phyloP scores from a whole-genome alignment of 352 stramenopile genomes.

The Globisporangium cylindrosporum region DNA sequence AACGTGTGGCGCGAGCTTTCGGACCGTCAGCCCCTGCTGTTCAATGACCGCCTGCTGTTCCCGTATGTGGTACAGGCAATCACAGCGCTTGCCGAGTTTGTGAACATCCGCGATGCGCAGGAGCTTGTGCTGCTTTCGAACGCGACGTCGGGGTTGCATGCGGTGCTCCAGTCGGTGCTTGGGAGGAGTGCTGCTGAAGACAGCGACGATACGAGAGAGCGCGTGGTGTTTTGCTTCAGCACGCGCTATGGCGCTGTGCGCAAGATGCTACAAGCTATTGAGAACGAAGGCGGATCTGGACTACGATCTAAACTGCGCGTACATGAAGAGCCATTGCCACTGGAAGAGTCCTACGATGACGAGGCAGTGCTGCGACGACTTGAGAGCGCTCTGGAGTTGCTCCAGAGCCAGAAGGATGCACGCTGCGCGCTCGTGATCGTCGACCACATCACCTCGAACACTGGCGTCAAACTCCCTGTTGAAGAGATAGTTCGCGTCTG shows the following conservation, averaged over 20 bases:
- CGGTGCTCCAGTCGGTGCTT: slow-evolving; percentile 63
- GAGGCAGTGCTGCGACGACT: slow-evolving; percentile 39
- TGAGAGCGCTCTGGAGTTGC: slow-evolving; percentile 24
- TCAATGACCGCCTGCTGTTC: slow-evolving; percentile 92
- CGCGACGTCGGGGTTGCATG: slow-evolving; percentile 89
- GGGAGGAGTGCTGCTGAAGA: not conserved
- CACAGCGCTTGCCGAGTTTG: slow-evolving; percentile 66
- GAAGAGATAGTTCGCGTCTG: slow-evolving; percentile 69
- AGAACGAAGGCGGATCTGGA: slow-evolving; percentile 6
- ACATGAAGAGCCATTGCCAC: slow-evolving; percentile 56
- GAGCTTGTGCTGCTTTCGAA: slow-evolving; percentile 85
- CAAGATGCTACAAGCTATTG: slow-evolving; percentile 82
- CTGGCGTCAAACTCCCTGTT: slow-evolving; percentile 86
- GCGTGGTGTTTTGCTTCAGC: slow-evolving; percentile 67
- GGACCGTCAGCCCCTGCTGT: slow-evolving; percentile 89
- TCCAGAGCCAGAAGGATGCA: slow-evolving; percentile 29
- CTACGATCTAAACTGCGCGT: slow-evolving; percentile 26
- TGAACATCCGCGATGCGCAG: slow-evolving; percentile 42
- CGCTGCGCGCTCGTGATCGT: slow-evolving; percentile 75
- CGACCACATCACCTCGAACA: slow-evolving; percentile 94
- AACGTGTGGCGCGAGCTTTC: slow-evolving; percentile 71
- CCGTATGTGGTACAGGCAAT: slow-evolving; percentile 83
- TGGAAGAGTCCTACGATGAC: slow-evolving; percentile 67
- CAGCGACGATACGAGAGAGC: slow-evolving; percentile 14
- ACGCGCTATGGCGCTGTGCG: slow-evolving; percentile 91